Conservation (phyloP, 192 early-diverging fungal genomes). For the Chytriomyces sp. region DNA sequence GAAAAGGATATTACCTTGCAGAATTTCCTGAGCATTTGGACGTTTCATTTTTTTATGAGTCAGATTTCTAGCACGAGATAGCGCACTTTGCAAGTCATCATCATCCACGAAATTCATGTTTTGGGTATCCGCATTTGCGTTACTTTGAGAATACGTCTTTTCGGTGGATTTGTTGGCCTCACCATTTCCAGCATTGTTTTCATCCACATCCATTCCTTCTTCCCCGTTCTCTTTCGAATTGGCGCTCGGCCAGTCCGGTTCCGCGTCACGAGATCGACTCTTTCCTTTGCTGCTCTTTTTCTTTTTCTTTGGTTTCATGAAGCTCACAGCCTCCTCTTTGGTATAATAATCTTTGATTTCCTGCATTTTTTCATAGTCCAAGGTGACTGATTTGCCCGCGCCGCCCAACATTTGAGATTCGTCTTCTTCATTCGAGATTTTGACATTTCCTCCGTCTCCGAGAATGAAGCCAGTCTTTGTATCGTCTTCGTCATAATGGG, state of each 20-base stretch:
- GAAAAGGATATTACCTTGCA: slow-evolving; percentile 52
- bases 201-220: slow-evolving; percentile 49
- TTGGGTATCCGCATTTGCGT: slow-evolving; percentile 39
- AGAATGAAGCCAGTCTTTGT: slow-evolving; percentile 61
- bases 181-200: not conserved
- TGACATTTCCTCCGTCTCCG: slow-evolving; percentile 54
- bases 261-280: slow-evolving; percentile 15
- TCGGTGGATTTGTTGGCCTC: not conserved
- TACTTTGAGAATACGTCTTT: slow-evolving; percentile 20
- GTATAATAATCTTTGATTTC: slow-evolving; percentile 91
- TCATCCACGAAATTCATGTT: slow-evolving; percentile 90
- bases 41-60: slow-evolving; percentile 58
- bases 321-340: slow-evolving; percentile 72
- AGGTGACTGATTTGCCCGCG: slow-evolving; percentile 38
- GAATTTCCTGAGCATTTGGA: slow-evolving; percentile 64
- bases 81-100: slow-evolving; percentile 86
- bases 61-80: slow-evolving; percentile 73
- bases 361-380: slow-evolving; percentile 53
- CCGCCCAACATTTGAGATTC: slow-evolving; percentile 55
- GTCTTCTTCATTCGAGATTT: slow-evolving; percentile 31
- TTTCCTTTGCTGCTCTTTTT: slow-evolving; percentile 38
- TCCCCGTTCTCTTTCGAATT: slow-evolving; percentile 11
- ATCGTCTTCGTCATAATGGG: slow-evolving; percentile 83
- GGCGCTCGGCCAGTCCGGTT: slow-evolving; percentile 23
- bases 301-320: slow-evolving; percentile 85